Evolutionary conservation across 257 asterid species (phyloP).

Genomic region (Buddleja alternifolia): DNA sequence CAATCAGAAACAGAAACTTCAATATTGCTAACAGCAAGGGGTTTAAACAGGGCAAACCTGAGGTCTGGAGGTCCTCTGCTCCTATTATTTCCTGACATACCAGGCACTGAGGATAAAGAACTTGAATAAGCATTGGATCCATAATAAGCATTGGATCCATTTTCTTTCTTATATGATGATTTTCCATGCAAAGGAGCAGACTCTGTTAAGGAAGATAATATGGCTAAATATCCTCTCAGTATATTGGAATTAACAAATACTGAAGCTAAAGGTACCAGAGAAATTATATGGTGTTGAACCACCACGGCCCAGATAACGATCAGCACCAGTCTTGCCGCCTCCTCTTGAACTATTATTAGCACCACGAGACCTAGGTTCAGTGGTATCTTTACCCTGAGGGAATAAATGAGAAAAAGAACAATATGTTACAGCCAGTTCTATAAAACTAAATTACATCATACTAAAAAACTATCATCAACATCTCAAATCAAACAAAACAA

Average conservation of each 20-base stretch:
- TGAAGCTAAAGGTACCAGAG: slow-evolving; percentile 51
- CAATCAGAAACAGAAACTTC: slow-evolving; percentile 13
- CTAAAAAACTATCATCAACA: background rate
- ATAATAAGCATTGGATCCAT: slow-evolving; percentile 50
- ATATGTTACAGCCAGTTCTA: slow-evolving; percentile 4
- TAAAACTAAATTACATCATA: slow-evolving; percentile 9
- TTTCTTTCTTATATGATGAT: slow-evolving; percentile 65
- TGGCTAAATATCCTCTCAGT: slow-evolving; percentile 12
- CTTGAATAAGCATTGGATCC: slow-evolving; percentile 49
- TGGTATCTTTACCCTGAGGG: slow-evolving; percentile 73
- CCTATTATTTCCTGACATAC: slow-evolving; percentile 42
- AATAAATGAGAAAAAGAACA: slow-evolving; percentile 24
- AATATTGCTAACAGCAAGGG: background rate
- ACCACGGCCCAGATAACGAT: slow-evolving; percentile 61
- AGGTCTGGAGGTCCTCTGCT: slow-evolving; percentile 50
- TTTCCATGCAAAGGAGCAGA: slow-evolving; percentile 53
- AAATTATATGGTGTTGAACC: slow-evolving; percentile 53
- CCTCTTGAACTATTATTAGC: slow-evolving; percentile 55
- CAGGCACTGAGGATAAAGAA: slow-evolving; percentile 47
- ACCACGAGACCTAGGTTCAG: slow-evolving; percentile 73
- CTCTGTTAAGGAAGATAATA: slow-evolving; percentile 42
- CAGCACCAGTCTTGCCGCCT: slow-evolving; percentile 60
- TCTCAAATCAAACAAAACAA: slow-evolving; percentile 7
- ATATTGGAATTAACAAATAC: slow-evolving; percentile 6
- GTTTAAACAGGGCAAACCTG: slow-evolving; percentile 46